phyloP scores from a whole-genome alignment of 768 basidiomycete genomes.

The Auriscalpium vulgare region DNA sequence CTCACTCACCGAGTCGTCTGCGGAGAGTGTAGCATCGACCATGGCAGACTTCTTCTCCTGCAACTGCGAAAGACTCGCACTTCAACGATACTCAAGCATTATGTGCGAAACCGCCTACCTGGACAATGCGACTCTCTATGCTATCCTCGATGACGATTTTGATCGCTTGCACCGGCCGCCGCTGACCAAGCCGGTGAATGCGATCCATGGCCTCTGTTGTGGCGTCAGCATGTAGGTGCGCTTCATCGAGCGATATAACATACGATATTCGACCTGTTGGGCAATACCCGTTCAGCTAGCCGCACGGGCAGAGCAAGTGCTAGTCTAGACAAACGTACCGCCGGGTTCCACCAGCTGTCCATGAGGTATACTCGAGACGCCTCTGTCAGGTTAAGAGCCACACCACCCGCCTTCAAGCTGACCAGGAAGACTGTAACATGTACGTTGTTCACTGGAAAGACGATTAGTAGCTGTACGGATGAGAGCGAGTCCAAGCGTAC shows the following conservation, averaged over 20 bases:
- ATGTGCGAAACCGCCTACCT: constrained; percentile 33
- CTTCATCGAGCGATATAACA: constrained; percentile 23
- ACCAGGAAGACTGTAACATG: constrained; percentile 97
- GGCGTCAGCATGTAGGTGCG: background rate
- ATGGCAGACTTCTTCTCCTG: constrained; percentile 97
- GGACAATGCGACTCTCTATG: constrained; percentile 92
- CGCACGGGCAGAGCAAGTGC: background rate
- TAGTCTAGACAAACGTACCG: constrained; percentile 34
- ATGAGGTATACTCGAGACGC: constrained; percentile 93
- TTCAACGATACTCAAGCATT: background rate
- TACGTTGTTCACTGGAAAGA: constrained; percentile 72
- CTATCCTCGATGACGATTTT: constrained; percentile 94
- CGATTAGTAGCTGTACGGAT: background rate
- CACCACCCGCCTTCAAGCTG: constrained; percentile 92
- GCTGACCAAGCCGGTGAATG: constrained; percentile 94
- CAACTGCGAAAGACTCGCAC: constrained; percentile 33
- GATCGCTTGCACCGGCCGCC: constrained; percentile 85
- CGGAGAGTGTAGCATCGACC: constrained; percentile 80
- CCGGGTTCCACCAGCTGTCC: constrained; percentile 99
- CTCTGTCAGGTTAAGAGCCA: constrained; percentile 83
- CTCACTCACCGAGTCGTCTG: constrained; percentile 64
- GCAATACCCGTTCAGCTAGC: background rate
- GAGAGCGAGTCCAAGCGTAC: constrained; percentile 33
- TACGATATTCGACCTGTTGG: constrained; percentile 67
- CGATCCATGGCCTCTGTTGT: constrained; percentile 89